Evolutionary conservation across 495 filamentous ascomycete species (phyloP), one percentile per base, ranked within the genome.

Genomic region (Hypoxylon trugodes): DNA sequence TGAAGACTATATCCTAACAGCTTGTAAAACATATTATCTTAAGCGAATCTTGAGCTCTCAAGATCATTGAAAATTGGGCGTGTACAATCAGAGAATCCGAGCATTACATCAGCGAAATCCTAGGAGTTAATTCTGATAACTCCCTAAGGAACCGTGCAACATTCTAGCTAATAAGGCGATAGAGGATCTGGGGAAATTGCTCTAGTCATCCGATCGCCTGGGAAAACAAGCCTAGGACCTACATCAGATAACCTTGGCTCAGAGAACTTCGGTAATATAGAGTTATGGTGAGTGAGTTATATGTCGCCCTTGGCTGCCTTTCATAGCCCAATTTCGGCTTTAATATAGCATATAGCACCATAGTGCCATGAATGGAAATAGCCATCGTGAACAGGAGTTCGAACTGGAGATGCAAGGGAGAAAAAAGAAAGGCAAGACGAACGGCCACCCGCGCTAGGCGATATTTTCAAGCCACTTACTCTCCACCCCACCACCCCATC

Each of bases 1-100:
- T n/a, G n/a, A n/a, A n/a, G n/a, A n/a, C n/a, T n/a, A n/a, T n/a
- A n/a, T n/a, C n/a, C n/a, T n/a, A 6, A 32, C 21, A 26, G 19
- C 33, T 46, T 21, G 22, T 21, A 22, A 6, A 36, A 53, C 22
- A 2, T 26, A 16, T 30, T 22, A 26, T 30, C 38, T 35, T 4
- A 48, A 6, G 12, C 22, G 16, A 33, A 48, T 50, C n/a, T 21
- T 26, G 43, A 13, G 46, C 5, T 28, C n/a, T 26, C 26, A 36
- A 26, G n/a, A 30, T 21, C 58, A 46, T 2, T 18, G 54, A 53
- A 49, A 61, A 49, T 48, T 61, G n/a, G n/a, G n/a, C n/a, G n/a
- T n/a, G n/a, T n/a, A n/a, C n/a, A n/a, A n/a, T 79, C 16, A 73
- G 71, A 42, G 76, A 78, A 33, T 64, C 59, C 5, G 69, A 74